phyloP scores from a whole-genome alignment of 768 basidiomycete species.

The Kwoniella botswanensis region DNA sequence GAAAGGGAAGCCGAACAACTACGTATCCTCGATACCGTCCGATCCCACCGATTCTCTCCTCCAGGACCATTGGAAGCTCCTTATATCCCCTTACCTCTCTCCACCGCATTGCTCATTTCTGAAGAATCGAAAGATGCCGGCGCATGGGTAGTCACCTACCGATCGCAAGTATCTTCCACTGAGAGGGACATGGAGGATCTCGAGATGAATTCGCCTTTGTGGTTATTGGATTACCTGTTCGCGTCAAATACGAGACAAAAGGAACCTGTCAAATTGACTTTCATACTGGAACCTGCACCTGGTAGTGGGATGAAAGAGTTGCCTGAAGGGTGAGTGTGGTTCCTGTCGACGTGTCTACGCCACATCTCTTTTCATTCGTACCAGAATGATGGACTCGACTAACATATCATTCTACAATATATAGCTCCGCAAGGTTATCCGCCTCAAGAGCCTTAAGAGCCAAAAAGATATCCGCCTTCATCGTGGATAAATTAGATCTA shows the following conservation, averaged over 20 bases:
- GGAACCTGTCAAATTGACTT: constrained; percentile 76
- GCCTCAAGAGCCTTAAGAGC: constrained; percentile 84
- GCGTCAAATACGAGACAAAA: constrained; percentile 64
- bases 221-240: constrained; percentile 86
- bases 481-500: constrained; percentile 68
- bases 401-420: background rate
- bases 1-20: constrained; percentile 56
- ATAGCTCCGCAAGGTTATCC: constrained; percentile 81
- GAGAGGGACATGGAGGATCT: constrained; percentile 65
- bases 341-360: background rate
- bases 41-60: constrained; percentile 62
- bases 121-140: constrained; percentile 70
- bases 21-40: constrained; percentile 56
- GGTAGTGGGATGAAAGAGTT: constrained; percentile 74
- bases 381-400: background rate
- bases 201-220: constrained; percentile 80
- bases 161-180: constrained; percentile 69
- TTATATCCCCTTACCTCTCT: constrained; percentile 65
- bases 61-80: constrained; percentile 78
- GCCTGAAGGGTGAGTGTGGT: constrained; percentile 74
- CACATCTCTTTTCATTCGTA: background rate
- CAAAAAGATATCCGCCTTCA: constrained; percentile 80
- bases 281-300: constrained; percentile 77
- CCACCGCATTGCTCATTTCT: constrained; percentile 74
- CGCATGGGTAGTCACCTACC: constrained; percentile 74